Percentiles rank a stretch among this genome's conserved stretches.
Evolutionary conservation across 2,329 filamentous ascomycete genomes (phyloP).

Genomic region (Aureobasidium musti): DNA sequence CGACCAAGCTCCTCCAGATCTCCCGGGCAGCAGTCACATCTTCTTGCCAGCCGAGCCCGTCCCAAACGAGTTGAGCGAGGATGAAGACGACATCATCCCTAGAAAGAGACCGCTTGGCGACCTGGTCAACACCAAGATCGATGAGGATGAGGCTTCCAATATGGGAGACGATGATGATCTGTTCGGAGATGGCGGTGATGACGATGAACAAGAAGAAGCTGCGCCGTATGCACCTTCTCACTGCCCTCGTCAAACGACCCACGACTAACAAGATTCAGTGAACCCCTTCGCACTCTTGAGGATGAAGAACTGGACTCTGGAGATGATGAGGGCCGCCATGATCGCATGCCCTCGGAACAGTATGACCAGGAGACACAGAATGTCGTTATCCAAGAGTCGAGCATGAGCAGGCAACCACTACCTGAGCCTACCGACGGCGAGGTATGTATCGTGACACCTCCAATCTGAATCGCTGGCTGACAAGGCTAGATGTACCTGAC

Average conservation of each 20-base stretch:
- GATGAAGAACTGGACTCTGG: constrained; percentile 65
- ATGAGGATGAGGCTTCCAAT: constrained; percentile 37
- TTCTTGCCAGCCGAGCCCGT: constrained; percentile 37
- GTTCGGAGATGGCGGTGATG: constrained; percentile 50
- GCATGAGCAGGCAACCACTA: constrained; percentile 67
- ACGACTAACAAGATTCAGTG: constrained; percentile 8
- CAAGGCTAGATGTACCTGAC: constrained; percentile 63
- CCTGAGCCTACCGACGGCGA: constrained; percentile 71
- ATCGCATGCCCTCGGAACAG: constrained; percentile 59
- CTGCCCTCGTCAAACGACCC: not conserved
- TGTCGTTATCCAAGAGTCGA: constrained; percentile 59
- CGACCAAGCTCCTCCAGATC: constrained; percentile 9
- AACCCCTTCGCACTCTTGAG: constrained; percentile 53
- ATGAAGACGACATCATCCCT: constrained; percentile 35
- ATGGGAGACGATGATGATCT: constrained; percentile 48
- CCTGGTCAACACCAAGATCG: constrained; percentile 30
- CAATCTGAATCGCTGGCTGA: constrained; percentile 12
- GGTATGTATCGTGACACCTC: constrained; percentile 48
- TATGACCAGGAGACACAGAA: constrained; percentile 53
- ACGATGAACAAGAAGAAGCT: constrained; percentile 34
- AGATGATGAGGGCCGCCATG: constrained; percentile 63
- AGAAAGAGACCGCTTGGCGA: constrained; percentile 32
- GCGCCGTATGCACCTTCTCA: constrained; percentile 33
- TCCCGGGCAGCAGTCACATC: constrained; percentile 37
- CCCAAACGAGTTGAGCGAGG: constrained; percentile 31